Evolutionary conservation across 2,329 filamentous ascomycete species (phyloP).

Genomic region (Pseudopithomyces maydicus): DNA sequence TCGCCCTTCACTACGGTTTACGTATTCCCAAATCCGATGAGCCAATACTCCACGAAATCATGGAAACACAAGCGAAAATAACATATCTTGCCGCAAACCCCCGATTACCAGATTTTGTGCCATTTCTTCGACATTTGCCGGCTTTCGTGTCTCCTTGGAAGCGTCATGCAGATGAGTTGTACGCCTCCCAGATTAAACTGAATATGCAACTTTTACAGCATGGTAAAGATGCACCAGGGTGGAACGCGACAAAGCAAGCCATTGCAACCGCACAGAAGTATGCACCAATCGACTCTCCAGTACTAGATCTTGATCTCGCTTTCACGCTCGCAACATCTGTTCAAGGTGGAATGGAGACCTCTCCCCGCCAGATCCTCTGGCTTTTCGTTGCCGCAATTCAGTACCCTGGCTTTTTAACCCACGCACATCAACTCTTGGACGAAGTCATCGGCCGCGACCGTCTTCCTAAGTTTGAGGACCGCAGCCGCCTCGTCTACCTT

Average conservation of each 20-base stretch:
- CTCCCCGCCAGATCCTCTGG: background rate
- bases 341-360: background rate
- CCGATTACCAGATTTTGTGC: background rate
- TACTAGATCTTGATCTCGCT: background rate
- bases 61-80: background rate
- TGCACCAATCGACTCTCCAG: background rate
- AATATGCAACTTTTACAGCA: background rate
- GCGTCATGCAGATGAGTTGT: background rate
- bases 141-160: background rate
- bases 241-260: conserved; percentile 5
- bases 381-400: background rate
- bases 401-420: background rate
- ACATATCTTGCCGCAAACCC: background rate
- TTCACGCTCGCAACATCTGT: conserved; percentile 3
- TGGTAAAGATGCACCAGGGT: background rate
- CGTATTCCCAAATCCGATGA: background rate
- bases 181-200: background rate
- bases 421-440: background rate
- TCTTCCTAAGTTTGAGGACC: background rate
- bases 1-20: conserved; percentile 1
- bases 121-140: background rate
- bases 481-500: background rate
- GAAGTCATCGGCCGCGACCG: background rate
- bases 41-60: background rate
- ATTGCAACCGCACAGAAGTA: background rate